A percentile compares a stretch with the other conserved stretches of the same genome.
These are phyloP conservation scores for Neurospora sp. DNA, from an alignment of 495 filamentous ascomycete genomes.

Conservation along the genomic window DNA sequence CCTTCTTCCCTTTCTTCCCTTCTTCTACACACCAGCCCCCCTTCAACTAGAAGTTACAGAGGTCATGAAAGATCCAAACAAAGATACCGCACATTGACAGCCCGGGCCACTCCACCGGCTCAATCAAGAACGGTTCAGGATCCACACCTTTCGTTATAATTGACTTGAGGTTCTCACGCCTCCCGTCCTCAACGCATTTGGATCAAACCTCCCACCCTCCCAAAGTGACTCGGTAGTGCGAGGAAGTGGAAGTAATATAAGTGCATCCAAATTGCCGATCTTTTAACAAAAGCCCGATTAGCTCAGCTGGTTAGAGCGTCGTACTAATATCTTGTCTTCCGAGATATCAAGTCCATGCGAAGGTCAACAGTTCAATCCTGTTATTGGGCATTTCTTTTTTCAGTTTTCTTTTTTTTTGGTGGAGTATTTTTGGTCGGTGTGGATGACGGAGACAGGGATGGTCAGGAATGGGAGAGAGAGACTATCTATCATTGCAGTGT, in stretches of 20 bases:
- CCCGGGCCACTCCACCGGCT: not conserved
- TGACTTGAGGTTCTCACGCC: no score
- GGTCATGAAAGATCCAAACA: not conserved
- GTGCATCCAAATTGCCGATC: not conserved
- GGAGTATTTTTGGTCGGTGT: no score
- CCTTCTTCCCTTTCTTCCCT: not conserved
- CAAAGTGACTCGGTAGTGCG: not conserved
- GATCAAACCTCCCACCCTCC: not conserved
- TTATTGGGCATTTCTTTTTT: not conserved
- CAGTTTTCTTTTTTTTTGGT: not conserved
- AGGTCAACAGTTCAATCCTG: not conserved
- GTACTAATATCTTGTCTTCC: not conserved
- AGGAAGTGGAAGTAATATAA: not conserved
- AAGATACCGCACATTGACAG: not conserved
- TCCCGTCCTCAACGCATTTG: not conserved
- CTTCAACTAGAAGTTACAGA: not conserved
- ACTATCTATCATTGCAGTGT: no score
- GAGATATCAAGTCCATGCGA: no score
- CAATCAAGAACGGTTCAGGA: no score
- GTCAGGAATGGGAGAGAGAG: no score
- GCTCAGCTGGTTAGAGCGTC: not conserved
- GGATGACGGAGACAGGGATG: no score
- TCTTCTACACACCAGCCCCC: not conserved
- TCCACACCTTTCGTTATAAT: no score
- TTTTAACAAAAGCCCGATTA: not conserved